phyloP scores from a whole-genome alignment of 495 filamentous ascomycete species.

The Aspergillus heteromorphus region DNA sequence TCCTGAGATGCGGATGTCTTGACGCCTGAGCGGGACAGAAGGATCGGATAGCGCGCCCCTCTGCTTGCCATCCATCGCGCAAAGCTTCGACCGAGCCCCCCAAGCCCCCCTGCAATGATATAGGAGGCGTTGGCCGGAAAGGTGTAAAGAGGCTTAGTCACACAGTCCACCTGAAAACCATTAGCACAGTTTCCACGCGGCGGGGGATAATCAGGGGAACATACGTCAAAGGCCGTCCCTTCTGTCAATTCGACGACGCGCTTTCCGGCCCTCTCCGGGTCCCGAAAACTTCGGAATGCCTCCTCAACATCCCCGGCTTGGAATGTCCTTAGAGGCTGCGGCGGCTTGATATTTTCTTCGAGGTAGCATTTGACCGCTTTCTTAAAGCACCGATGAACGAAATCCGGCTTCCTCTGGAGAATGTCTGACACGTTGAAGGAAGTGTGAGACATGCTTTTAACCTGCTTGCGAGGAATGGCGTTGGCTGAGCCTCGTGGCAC shows the following conservation, averaged over 20 bases:
- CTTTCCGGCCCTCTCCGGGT: not conserved
- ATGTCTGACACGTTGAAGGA: not conserved
- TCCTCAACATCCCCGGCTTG: not conserved
- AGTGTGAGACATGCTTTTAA: not conserved
- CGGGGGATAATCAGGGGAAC: not conserved
- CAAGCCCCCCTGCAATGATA: conserved; percentile 44
- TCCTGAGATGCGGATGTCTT: conserved; percentile 3
- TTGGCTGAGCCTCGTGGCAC: not conserved
- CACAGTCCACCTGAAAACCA: not conserved
- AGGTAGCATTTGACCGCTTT: not conserved
- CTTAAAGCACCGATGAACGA: not conserved
- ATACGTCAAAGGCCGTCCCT: not conserved
- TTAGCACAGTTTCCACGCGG: no score
- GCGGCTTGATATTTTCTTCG: not conserved
- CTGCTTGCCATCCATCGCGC: conserved; percentile 51
- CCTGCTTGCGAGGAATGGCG: not conserved
- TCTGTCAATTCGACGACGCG: not conserved
- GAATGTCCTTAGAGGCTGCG: not conserved
- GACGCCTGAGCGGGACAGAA: conserved; percentile 27
- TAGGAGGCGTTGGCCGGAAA: conserved; percentile 25
- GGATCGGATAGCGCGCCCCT: conserved; percentile 51
- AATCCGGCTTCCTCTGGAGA: not conserved
- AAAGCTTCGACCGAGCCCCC: conserved; percentile 54
- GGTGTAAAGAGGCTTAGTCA: conserved; percentile 1
- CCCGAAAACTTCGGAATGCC: not conserved